Conservation (phyloP, 805 yeast genomes). For the Saccharomycopsis fermentans region DNA sequence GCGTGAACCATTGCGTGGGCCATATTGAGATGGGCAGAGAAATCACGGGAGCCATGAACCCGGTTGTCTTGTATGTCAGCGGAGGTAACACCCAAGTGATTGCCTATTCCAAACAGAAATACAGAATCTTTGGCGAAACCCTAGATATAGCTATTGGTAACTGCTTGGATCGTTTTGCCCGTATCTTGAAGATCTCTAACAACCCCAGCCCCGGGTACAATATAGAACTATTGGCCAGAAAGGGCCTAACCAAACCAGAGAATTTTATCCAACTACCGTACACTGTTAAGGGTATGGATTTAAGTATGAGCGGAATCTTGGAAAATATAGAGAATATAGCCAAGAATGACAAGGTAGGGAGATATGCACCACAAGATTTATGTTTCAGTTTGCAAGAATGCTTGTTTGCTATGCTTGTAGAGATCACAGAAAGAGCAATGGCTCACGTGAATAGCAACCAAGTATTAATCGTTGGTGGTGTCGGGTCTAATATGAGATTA, state of each 20-base stretch:
- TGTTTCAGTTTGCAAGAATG: conserved; percentile 92
- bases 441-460: conserved; percentile 89
- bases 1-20: conserved; percentile 96
- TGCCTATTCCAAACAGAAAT: conserved; percentile 88
- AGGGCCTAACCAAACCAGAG: conserved; percentile 34
- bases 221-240: conserved; percentile 86
- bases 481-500: conserved; percentile 86
- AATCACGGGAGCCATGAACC: conserved; percentile 95
- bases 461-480: conserved; percentile 95
- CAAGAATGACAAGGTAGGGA: conserved; percentile 32
- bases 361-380: conserved; percentile 71
- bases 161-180: conserved; percentile 91
- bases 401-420: conserved; percentile 91
- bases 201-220: conserved; percentile 97
- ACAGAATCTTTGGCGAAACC: conserved; percentile 98
- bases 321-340: conserved; percentile 80
- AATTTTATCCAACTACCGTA: conserved; percentile 70
- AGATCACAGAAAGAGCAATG: conserved; percentile 96
- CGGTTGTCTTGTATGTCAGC: conserved; percentile 92
- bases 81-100: conserved; percentile 99
- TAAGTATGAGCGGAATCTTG: conserved; percentile 91
- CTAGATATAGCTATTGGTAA: conserved; percentile 96
- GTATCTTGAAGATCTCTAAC: conserved; percentile 80
- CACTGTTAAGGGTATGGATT: conserved; percentile 97
- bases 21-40: conserved; percentile 99